Evolutionary conservation across 257 asterid species (phyloP), one percentile per base, ranked within the genome.

Genomic region (Mitragyna speciosa): DNA sequence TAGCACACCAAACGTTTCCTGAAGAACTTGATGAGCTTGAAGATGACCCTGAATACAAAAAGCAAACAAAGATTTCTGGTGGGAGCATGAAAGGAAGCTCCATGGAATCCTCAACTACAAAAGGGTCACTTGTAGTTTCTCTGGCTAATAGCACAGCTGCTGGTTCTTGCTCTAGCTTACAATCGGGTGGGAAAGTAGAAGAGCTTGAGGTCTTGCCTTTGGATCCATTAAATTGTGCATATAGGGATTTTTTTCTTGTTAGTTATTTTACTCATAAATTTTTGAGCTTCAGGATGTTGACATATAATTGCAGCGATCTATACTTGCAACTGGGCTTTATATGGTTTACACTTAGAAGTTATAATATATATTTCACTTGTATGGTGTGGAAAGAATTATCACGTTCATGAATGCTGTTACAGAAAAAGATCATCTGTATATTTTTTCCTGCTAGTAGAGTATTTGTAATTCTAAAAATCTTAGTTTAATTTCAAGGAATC

Each of bases 201-300:
- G 84, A 81, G 19, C 84, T 81, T n/a, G 84, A 81, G 84, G 84
- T 81, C 26, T 76, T 81, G 54, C 58, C 78, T 76, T 76, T 66
- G 56, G 39, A 74, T 56, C 63, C 75, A 74, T 19, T 14, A 15
- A 39, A 26, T 74, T 72, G 67, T 71, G 47, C 24, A 48, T 33
- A 36, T 39, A 45, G 45, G 28, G 26, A 16, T 36, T 68, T 1
- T 61, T n/a, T 54, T 19, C 45, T 33, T 22, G 30, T 54, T 19
- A 16, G 30, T 64, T 49, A 22, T 48, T 36, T 24, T 48, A 43
- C 58, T 39, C 41, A 8, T 22, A 28, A 7, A 39, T 54, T 20
- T 41, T 24, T 58, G 45, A 70, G 45, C 5, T 26, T 67, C 45
- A 45, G 26, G 52, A 52, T 11, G 47, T 67, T 64, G 58, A 7